Evolutionary conservation across 345 rosid genomes (phyloP).

Genomic region (Kernera saxatilis): DNA sequence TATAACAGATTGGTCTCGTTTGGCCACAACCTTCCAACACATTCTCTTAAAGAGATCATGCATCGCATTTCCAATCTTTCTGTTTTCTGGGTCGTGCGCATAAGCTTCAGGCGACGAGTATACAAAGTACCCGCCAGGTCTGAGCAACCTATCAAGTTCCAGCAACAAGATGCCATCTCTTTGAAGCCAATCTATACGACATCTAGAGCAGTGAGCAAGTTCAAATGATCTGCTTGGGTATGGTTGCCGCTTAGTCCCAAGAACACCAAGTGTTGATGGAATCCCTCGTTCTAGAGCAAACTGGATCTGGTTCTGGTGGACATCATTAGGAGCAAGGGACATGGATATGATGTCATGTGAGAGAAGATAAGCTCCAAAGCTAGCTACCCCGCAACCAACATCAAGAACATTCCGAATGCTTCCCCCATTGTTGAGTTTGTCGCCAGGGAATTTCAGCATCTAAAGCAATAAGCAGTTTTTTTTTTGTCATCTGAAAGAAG

Average conservation of each 20-base stretch:
- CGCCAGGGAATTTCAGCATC: slow-evolving; percentile 95
- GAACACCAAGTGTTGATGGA: slow-evolving; percentile 89
- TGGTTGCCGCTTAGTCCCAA: slow-evolving; percentile 94
- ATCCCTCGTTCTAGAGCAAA: slow-evolving; percentile 96
- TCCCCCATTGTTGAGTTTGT: slow-evolving; percentile 83
- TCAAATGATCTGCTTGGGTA: slow-evolving; percentile 99
- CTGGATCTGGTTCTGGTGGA: slow-evolving; percentile 96
- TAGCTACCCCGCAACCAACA: slow-evolving; percentile 99
- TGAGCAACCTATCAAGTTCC: slow-evolving; percentile 89
- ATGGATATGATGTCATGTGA: slow-evolving; percentile 72
- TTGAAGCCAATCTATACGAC: slow-evolving; percentile 98
- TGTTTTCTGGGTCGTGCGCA: slow-evolving; percentile 78
- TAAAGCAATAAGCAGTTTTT: slow-evolving; percentile 33
- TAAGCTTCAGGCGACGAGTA: slow-evolving; percentile 99
- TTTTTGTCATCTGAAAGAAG: slow-evolving; percentile 25
- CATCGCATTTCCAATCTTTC: slow-evolving; percentile 80
- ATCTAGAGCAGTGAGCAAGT: slow-evolving; percentile 92
- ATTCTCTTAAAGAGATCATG: slow-evolving; percentile 69
- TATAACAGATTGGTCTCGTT: slow-evolving; percentile 82
- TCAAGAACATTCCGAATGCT: slow-evolving; percentile 83
- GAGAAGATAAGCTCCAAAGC: slow-evolving; percentile 97
- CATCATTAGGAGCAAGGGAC: slow-evolving; percentile 99
- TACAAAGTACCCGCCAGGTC: slow-evolving; percentile 97
- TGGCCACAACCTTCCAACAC: slow-evolving; percentile 85
- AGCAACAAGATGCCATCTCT: slow-evolving; percentile 87